Conservation (phyloP, 176 grass and related monocot species). For the Carex littledalei region DNA sequence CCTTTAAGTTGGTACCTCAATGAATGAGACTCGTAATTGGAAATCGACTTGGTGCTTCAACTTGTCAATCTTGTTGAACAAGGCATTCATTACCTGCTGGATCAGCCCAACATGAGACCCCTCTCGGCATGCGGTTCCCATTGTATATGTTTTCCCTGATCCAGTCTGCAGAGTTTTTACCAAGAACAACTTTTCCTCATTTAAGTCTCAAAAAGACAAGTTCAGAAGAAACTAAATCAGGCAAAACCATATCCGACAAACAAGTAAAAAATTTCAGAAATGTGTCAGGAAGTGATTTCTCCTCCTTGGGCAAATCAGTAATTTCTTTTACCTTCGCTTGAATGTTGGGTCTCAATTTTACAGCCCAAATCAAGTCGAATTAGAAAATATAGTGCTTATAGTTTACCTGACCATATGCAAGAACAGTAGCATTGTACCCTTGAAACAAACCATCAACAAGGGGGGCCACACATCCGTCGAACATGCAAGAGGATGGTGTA, state of each 20-base stretch:
- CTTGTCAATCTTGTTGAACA: slow-evolving; percentile 78
- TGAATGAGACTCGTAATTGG: slow-evolving; percentile 86
- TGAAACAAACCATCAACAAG: slow-evolving; percentile 97
- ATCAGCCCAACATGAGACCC: slow-evolving; percentile 58
- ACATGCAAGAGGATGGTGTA: slow-evolving; percentile 65
- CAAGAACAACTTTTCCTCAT: background rate
- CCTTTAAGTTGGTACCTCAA: slow-evolving; percentile 51
- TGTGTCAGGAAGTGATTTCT: background rate
- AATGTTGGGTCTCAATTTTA: background rate
- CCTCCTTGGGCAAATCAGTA: background rate
- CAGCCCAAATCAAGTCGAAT: background rate
- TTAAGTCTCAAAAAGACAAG: slow-evolving; percentile 1
- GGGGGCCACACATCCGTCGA: slow-evolving; percentile 81
- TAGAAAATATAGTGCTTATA: background rate
- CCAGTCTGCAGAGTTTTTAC: slow-evolving; percentile 51
- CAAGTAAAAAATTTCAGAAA: background rate
- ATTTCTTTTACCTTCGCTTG: background rate
- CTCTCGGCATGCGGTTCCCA: slow-evolving; percentile 88
- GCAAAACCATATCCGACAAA: slow-evolving; percentile 5
- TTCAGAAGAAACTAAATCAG: slow-evolving; percentile 15
- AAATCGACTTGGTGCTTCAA: slow-evolving; percentile 82
- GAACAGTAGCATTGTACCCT: slow-evolving; percentile 93
- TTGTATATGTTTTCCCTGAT: slow-evolving; percentile 92
- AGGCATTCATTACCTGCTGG: slow-evolving; percentile 60
- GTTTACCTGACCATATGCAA: slow-evolving; percentile 93